Conservation (phyloP, 768 basidiomycete species). For the Leccinum aurantiacum region DNA sequence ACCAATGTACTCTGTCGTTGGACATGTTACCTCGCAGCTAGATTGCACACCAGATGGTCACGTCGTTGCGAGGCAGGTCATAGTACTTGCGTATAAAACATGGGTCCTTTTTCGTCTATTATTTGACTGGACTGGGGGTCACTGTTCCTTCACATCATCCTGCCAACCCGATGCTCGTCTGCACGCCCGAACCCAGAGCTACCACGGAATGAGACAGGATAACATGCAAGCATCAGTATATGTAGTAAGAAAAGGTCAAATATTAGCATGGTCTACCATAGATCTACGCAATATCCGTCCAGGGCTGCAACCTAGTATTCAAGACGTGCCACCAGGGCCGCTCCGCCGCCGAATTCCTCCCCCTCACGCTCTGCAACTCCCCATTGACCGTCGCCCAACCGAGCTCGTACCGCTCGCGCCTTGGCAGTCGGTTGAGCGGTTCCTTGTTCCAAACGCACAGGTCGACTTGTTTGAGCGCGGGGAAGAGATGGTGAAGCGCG, state of each 20-base stretch:
- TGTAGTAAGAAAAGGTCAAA: neutral
- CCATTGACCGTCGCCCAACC: conserved; percentile 23
- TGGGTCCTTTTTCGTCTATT: no score
- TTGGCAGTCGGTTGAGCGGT: conserved; percentile 10
- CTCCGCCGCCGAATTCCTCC: neutral
- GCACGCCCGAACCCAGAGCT: no score
- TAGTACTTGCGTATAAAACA: neutral
- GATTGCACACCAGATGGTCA: neutral
- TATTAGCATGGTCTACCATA: neutral
- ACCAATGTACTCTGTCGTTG: conserved; percentile 4
- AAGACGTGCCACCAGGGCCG: neutral
- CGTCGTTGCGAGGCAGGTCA: neutral
- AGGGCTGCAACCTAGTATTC: neutral
- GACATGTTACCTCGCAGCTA: neutral
- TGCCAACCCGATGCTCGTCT: no score
- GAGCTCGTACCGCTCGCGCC: conserved; percentile 14
- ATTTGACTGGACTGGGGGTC: no score
- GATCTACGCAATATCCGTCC: neutral
- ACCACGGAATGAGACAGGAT: neutral
- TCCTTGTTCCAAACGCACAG: conserved; percentile 19
- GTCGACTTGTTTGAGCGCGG: conserved; percentile 20
- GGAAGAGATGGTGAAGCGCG: conserved; percentile 17
- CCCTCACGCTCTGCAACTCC: conserved; percentile 7
- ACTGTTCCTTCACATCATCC: no score
- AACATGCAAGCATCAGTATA: neutral